Percentiles rank a stretch among this genome's conserved stretches.
These are phyloP conservation scores for Colletotrichum eleusines DNA, from an alignment of 2,329 filamentous ascomycete species.

Conservation along the genomic window DNA sequence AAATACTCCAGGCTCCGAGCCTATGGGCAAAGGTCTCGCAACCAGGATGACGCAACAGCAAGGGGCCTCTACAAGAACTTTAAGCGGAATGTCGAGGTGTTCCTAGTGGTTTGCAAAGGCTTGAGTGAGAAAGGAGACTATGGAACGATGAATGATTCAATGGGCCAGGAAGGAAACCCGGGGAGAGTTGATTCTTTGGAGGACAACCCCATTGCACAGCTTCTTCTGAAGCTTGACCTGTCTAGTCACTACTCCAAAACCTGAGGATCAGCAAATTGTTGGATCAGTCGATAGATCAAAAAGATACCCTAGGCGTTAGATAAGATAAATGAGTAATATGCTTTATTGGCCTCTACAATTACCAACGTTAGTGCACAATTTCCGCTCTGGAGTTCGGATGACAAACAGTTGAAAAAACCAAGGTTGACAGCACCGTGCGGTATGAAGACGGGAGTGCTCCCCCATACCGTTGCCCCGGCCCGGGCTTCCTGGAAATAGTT, in stretches of 20 bases:
- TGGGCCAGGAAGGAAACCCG: conserved; percentile 47
- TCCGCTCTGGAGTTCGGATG: neutral
- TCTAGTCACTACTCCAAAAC: conserved; percentile 69
- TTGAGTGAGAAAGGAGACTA: conserved; percentile 73
- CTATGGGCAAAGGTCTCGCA: conserved; percentile 50
- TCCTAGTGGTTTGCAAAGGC: conserved; percentile 78
- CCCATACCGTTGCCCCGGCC: conserved; percentile 11
- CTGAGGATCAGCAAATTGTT: conserved; percentile 7
- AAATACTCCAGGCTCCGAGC: conserved; percentile 59
- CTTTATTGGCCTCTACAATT: neutral
- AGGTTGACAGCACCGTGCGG: neutral
- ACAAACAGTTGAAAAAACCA: neutral
- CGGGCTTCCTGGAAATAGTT: conserved; percentile 10
- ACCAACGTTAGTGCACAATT: neutral
- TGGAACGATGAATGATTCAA: conserved; percentile 50
- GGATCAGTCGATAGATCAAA: neutral
- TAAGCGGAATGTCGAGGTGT: conserved; percentile 78
- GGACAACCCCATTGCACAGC: conserved; percentile 74
- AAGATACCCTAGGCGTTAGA: conserved; percentile 26
- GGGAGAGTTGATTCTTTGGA: conserved; percentile 51
- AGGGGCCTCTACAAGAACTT: conserved; percentile 72
- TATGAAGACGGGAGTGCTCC: neutral
- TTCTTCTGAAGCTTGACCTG: conserved; percentile 79
- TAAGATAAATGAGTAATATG: neutral
- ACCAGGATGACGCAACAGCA: conserved; percentile 46